phyloP scores from a whole-genome alignment of 208 protist genomes.

The Leishmania turanica region DNA sequence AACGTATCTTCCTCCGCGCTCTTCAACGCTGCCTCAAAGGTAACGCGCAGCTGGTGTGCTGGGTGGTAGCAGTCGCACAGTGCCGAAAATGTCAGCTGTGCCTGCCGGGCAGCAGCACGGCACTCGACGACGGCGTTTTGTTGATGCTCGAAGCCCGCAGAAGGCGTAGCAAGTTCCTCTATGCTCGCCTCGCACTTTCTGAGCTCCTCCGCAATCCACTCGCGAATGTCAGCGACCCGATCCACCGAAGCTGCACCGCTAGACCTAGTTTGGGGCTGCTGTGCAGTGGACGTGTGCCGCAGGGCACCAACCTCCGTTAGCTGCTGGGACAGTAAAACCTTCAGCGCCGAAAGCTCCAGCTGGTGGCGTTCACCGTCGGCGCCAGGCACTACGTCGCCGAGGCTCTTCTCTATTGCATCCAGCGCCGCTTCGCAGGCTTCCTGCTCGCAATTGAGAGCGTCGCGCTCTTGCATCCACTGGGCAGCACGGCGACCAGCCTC shows the following conservation, averaged over 20 bases:
- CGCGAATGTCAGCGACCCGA: slow-evolving; percentile 2
- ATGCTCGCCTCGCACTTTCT: not conserved
- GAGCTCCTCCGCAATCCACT: slow-evolving; percentile 25
- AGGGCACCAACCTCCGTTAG: slow-evolving; percentile 16
- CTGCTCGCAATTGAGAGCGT: slow-evolving; percentile 32
- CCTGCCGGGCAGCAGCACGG: slow-evolving; percentile 3
- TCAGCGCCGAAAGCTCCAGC: slow-evolving; percentile 20
- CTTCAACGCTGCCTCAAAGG: slow-evolving; percentile 13
- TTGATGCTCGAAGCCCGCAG: not conserved
- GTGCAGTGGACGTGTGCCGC: not conserved
- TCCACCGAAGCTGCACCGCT: not conserved
- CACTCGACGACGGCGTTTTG: not conserved
- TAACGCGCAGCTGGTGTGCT: slow-evolving; percentile 10
- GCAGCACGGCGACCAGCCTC: slow-evolving; percentile 15
- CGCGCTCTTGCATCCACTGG: slow-evolving; percentile 41
- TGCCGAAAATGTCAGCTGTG: not conserved
- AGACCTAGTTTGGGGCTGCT: not conserved
- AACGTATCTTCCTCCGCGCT: slow-evolving; percentile 5
- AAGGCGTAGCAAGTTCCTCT: not conserved
- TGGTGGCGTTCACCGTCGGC: not conserved
- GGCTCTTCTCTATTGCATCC: not conserved
- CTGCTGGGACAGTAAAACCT: slow-evolving; percentile 10
- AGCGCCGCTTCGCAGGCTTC: slow-evolving; percentile 23
- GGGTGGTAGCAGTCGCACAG: slow-evolving; percentile 18
- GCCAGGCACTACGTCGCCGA: not conserved